These are phyloP conservation scores for Dorcoceras hygrometricum DNA, from an alignment of 257 asterid species.

Conservation along the genomic window DNA sequence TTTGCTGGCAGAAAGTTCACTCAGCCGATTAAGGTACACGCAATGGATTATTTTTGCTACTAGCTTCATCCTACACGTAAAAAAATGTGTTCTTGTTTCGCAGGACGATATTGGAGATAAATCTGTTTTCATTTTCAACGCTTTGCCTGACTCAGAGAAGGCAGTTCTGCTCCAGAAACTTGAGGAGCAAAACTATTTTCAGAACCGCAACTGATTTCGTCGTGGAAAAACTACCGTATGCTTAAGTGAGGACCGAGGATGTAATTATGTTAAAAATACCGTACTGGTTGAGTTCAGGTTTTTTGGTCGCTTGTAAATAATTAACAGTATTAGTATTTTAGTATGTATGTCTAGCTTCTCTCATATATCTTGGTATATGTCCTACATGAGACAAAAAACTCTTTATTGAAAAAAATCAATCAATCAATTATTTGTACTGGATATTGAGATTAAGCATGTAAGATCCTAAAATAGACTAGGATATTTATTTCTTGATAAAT, in stretches of 20 bases:
- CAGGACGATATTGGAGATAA: slow-evolving; percentile 97
- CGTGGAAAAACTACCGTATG: not conserved
- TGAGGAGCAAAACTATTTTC: slow-evolving; percentile 38
- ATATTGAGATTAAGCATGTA: too few relatives aligned
- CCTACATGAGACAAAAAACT: too few relatives aligned
- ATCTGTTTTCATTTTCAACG: slow-evolving; percentile 82
- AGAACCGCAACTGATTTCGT: slow-evolving; percentile 25
- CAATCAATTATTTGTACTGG: too few relatives aligned
- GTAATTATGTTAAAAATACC: too few relatives aligned
- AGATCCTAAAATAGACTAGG: too few relatives aligned
- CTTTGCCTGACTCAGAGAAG: slow-evolving; percentile 60
- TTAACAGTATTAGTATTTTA: too few relatives aligned
- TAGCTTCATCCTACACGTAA: not conserved
- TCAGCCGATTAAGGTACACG: slow-evolving; percentile 77
- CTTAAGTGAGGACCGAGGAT: not conserved
- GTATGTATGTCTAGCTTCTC: too few relatives aligned
- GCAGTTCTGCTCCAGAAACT: slow-evolving; percentile 49
- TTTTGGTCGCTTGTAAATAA: too few relatives aligned
- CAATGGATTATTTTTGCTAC: not conserved
- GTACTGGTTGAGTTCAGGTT: too few relatives aligned
- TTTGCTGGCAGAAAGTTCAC: slow-evolving; percentile 94
- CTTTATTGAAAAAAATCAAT: too few relatives aligned
- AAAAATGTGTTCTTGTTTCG: slow-evolving; percentile 5
- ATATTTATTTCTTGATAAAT: too few relatives aligned
- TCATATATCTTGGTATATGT: too few relatives aligned